Percentiles rank a stretch among this genome's conserved stretches.
Evolutionary conservation across 2,329 filamentous ascomycete genomes (phyloP).

Genomic region (Cercospora beticola): DNA sequence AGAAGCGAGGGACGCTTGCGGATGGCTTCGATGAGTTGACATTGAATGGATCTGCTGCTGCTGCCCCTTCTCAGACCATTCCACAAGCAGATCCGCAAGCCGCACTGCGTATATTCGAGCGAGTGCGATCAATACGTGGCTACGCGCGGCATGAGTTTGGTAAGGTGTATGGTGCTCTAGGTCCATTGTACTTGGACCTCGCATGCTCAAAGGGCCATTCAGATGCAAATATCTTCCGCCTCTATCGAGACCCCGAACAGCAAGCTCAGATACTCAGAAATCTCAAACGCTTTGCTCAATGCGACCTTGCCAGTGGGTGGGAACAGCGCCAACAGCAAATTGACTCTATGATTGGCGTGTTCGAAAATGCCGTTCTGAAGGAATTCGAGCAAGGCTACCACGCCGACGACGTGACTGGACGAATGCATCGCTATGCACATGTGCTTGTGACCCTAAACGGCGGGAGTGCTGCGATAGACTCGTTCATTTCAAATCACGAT

Average conservation of each 20-base stretch:
- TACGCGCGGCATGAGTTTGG: constrained; percentile 86
- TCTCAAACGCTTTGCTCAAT: constrained; percentile 72
- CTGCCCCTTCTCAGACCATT: constrained; percentile 10
- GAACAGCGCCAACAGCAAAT: constrained; percentile 69
- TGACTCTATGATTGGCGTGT: constrained; percentile 71
- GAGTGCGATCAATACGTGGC: constrained; percentile 75
- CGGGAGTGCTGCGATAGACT: constrained; percentile 72
- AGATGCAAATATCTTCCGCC: constrained; percentile 80
- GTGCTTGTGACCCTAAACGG: constrained; percentile 82
- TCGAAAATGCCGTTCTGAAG: constrained; percentile 83
- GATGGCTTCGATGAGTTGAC: constrained; percentile 82
- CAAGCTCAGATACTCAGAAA: constrained; percentile 89
- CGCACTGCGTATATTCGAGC: constrained; percentile 67
- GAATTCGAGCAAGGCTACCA: constrained; percentile 95
- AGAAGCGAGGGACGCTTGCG: constrained; percentile 42
- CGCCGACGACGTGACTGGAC: constrained; percentile 79
- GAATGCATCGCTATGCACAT: constrained; percentile 85
- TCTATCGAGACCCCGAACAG: constrained; percentile 82
- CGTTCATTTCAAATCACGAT: constrained; percentile 83
- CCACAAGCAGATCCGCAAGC: constrained; percentile 55
- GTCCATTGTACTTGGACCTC: constrained; percentile 85
- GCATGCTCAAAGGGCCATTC: constrained; percentile 68
- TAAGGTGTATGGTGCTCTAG: constrained; percentile 82
- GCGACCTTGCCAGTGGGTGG: constrained; percentile 78
- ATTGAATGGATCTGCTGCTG: constrained; percentile 42